These are phyloP conservation scores for Fusarium torreyae DNA, from an alignment of 2,329 filamentous ascomycete species.

Conservation along the genomic window DNA sequence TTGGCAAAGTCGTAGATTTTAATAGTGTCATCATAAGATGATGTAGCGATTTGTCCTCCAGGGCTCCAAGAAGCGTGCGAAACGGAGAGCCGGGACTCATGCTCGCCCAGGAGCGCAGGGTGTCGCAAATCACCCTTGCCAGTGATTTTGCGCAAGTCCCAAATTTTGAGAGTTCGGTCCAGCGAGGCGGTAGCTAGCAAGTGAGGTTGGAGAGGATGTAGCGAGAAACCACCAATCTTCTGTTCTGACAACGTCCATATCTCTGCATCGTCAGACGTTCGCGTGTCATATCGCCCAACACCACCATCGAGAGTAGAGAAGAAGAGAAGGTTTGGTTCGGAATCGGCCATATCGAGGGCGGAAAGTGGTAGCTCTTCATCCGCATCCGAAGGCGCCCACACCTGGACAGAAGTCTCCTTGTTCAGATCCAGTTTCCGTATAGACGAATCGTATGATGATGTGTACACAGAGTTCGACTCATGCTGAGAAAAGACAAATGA, in stretches of 20 bases:
- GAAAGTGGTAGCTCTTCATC: conserved; percentile 85
- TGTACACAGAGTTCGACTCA: conserved; percentile 83
- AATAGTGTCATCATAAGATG: conserved; percentile 94
- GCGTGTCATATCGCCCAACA: conserved; percentile 86
- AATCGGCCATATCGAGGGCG: conserved; percentile 82
- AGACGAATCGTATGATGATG: conserved; percentile 92
- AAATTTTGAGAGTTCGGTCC: conserved; percentile 90
- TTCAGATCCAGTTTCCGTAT: conserved; percentile 89
- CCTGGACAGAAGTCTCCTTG: conserved; percentile 83
- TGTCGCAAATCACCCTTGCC: conserved; percentile 72
- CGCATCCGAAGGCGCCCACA: conserved; percentile 81
- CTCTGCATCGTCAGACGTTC: conserved; percentile 71
- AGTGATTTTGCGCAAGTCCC: conserved; percentile 88
- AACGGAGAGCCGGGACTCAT: conserved; percentile 86
- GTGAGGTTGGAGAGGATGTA: conserved; percentile 85
- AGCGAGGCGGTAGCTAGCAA: conserved; percentile 90
- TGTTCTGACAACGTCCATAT: conserved; percentile 86
- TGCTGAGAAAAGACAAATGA: conserved; percentile 83
- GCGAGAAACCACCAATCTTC: conserved; percentile 94
- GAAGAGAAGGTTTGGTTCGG: conserved; percentile 81
- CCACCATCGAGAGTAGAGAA: conserved; percentile 89
- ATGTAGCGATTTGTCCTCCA: conserved; percentile 88
- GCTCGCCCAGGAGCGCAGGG: conserved; percentile 83
- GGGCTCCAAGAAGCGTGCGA: conserved; percentile 93
- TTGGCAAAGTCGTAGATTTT: conserved; percentile 89